Evolutionary conservation across 306 rosid genomes (phyloP), one percentile per base, ranked within the genome.

Genomic region (Fagus sylvatica): DNA sequence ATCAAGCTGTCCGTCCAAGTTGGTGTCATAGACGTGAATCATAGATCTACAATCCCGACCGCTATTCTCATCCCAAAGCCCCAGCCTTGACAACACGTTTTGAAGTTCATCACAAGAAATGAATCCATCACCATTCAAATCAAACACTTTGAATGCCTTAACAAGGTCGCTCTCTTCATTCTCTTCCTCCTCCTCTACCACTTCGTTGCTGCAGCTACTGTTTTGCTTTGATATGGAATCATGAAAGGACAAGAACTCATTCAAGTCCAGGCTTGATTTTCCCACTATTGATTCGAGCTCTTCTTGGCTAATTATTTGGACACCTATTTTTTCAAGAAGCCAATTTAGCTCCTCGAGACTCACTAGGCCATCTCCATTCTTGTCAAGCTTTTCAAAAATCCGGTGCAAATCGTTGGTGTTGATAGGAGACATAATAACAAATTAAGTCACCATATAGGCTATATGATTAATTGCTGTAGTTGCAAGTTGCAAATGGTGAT

Each of bases 1-100:
- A 88, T 94, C 97, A 81, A 94, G 96, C 22, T 30, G 80, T 0
- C 98, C 97, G 53, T 90, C 98, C 51, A 79, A 84, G 69, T 94
- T 84, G 36, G 94, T 68, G 77, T 94, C 98, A 33, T 83, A 91
- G 10, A 78, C 88, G 0, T 49, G 64, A 59, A 91, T 94, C 98
- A 94, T 94, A 48, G 15, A 55, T 8, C 56, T 64, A 61, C 89
- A 90, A 81, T 91, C 96, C 11, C 71, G 73, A 6, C 82, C 82
- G 15, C 76, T 68, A 7, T 10, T 84, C 13, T 81, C 88, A 33
- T 86, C 90, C 94, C 91, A 86, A 8, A 87, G 79, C 19, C 89
- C 97, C 28, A 94, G 79, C 34, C 84, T 89, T 68, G 72, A 83
- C 76, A 94, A 56, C 11, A 91, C 96, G 69, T 70, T 80, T 74